Percentiles rank a stretch among this genome's conserved stretches.
These are phyloP conservation scores for Russula ochroleuca DNA, from an alignment of 768 basidiomycete species.

Conservation along the genomic window DNA sequence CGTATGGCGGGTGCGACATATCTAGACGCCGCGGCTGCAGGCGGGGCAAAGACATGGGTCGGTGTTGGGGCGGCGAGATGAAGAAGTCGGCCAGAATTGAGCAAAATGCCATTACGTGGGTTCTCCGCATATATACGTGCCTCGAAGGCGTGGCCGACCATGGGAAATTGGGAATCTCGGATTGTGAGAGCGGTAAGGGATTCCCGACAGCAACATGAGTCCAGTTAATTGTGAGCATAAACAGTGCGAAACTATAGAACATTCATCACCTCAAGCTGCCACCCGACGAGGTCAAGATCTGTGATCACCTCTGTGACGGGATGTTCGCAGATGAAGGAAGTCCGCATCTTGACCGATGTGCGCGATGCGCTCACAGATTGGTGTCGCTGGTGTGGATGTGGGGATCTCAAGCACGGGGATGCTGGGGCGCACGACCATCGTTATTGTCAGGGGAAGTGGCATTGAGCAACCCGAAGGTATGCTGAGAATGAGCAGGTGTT, in stretches of 20 bases:
- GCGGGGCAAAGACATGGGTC: slow-evolving; percentile 62
- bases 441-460: slow-evolving; percentile 34
- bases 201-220: slow-evolving; percentile 84
- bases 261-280: slow-evolving; percentile 74
- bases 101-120: slow-evolving; percentile 87
- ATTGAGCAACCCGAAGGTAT: slow-evolving; percentile 34
- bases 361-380: slow-evolving; percentile 62
- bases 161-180: slow-evolving; percentile 73
- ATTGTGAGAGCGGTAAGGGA: slow-evolving; percentile 71
- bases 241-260: background rate
- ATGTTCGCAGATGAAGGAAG: too few species aligned
- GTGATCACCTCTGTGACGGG: slow-evolving; percentile 96
- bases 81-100: slow-evolving; percentile 79
- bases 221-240: slow-evolving; percentile 1
- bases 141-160: slow-evolving; percentile 91
- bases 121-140: slow-evolving; percentile 95
- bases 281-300: slow-evolving; percentile 88
- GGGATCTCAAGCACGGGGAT: slow-evolving; percentile 30
- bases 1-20: slow-evolving; percentile 60
- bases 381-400: slow-evolving; percentile 38
- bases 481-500: slow-evolving; percentile 64
- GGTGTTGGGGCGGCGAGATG: slow-evolving; percentile 78
- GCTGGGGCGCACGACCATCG: slow-evolving; percentile 21
- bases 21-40: slow-evolving; percentile 25
- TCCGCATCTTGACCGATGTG: slow-evolving; percentile 35